Percentiles rank a stretch among this genome's conserved stretches.
These are phyloP conservation scores for Claviceps spartinae DNA, from an alignment of 2,329 filamentous ascomycete species.

Conservation along the genomic window DNA sequence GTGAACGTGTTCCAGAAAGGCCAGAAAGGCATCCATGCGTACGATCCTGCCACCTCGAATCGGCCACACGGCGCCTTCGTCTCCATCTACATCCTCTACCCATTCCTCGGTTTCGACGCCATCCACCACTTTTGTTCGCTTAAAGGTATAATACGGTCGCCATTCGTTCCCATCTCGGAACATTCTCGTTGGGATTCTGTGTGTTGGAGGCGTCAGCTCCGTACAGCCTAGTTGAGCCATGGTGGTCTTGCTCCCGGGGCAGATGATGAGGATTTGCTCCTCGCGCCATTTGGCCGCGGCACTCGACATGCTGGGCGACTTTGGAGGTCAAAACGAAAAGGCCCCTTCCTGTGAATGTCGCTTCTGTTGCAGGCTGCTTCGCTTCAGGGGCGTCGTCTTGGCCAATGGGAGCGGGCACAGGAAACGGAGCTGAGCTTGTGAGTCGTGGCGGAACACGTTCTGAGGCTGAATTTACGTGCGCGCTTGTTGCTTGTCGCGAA, in stretches of 20 bases:
- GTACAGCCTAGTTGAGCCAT: slow-evolving; percentile 81
- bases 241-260: slow-evolving; percentile 76
- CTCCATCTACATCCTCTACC: slow-evolving; percentile 78
- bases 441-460: too few relatives aligned
- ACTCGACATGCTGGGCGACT: slow-evolving; percentile 33
- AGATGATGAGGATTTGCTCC: slow-evolving; percentile 56
- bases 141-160: slow-evolving; percentile 64
- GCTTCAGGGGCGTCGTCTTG: not conserved
- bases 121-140: slow-evolving; percentile 39
- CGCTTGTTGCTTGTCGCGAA: not conserved
- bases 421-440: too few relatives aligned
- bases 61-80: slow-evolving; percentile 83
- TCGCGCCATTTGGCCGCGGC: slow-evolving; percentile 48
- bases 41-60: slow-evolving; percentile 68
- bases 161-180: slow-evolving; percentile 74
- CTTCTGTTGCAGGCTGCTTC: not conserved
- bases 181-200: slow-evolving; percentile 86
- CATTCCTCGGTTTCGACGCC: slow-evolving; percentile 50
- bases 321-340: not conserved
- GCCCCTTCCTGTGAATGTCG: not conserved
- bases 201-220: slow-evolving; percentile 81
- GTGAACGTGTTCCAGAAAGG: slow-evolving; percentile 85
- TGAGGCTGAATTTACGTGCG: not conserved
- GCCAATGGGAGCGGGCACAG: too few relatives aligned
- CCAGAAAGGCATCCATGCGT: slow-evolving; percentile 87